A percentile compares a stretch with the other conserved stretches of the same genome.
Evolutionary conservation across 2,329 filamentous ascomycete genomes (phyloP).

Genomic region (Claviceps maximensis): DNA sequence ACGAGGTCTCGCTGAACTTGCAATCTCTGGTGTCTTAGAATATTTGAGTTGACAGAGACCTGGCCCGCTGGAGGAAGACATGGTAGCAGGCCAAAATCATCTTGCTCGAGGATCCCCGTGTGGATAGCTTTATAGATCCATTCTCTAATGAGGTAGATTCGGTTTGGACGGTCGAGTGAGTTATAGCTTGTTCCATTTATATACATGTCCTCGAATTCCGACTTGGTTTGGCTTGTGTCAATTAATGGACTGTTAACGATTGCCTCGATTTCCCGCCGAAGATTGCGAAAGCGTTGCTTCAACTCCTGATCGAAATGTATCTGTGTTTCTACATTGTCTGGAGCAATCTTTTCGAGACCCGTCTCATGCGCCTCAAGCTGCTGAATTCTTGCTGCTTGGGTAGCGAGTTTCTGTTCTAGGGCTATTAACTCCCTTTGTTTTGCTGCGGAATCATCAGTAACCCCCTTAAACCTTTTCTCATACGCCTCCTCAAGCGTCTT

Average conservation of each 20-base stretch:
- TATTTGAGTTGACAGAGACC: not conserved
- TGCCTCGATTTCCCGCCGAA: not conserved
- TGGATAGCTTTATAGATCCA: not conserved
- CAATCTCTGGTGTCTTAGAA: not conserved
- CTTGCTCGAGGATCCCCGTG: not conserved
- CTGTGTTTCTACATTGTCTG: not conserved
- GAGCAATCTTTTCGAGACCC: not conserved
- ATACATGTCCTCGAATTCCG: too few species aligned
- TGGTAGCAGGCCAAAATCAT: not conserved
- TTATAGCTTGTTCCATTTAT: not conserved
- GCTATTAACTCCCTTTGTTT: too few species aligned
- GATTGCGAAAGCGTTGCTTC: not conserved
- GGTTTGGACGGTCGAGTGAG: accelerated
- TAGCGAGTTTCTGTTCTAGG: not conserved
- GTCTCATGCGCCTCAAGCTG: not conserved
- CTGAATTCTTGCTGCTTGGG: not conserved
- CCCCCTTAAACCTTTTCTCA: too few species aligned
- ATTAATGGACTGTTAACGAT: not conserved
- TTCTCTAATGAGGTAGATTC: not conserved
- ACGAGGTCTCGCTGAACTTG: not conserved
- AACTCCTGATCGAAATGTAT: not conserved
- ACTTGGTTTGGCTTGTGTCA: not conserved
- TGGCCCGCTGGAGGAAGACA: too few species aligned
- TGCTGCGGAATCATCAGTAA: too few species aligned
- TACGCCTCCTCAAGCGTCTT: too few species aligned